phyloP scores from a whole-genome alignment of 208 protist genomes.

The Acanthamoeba castellanii region DNA sequence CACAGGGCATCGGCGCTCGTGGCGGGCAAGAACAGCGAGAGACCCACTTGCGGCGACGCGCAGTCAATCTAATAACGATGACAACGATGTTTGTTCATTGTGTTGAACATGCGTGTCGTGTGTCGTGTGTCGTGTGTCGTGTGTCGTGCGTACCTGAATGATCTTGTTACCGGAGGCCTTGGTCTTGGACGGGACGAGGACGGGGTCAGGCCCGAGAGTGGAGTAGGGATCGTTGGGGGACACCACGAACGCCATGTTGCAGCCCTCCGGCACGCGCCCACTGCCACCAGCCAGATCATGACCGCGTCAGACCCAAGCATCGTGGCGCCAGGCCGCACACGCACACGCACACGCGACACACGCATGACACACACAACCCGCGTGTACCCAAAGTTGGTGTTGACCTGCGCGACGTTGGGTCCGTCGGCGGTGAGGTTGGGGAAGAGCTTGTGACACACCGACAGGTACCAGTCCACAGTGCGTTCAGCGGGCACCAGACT shows the following conservation, averaged over 20 bases:
- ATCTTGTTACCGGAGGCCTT: background rate
- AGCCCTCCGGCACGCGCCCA: conserved; percentile 55
- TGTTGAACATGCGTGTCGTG: no score
- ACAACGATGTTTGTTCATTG: no score
- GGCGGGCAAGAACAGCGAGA: background rate
- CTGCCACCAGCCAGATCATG: background rate
- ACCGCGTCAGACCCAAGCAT: background rate
- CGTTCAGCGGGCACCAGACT: background rate
- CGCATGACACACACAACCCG: no score
- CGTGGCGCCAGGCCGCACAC: no score
- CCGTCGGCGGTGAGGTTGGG: background rate
- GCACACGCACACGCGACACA: no score
- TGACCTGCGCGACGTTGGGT: background rate
- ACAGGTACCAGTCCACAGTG: conserved; percentile 21
- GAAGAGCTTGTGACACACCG: conserved; percentile 62
- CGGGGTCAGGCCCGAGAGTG: background rate
- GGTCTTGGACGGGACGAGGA: background rate
- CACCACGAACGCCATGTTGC: conserved; percentile 67
- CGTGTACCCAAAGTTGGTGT: conserved; percentile 55
- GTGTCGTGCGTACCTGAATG: background rate
- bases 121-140: no score
- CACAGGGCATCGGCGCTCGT: background rate
- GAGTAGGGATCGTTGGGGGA: conserved; percentile 61
- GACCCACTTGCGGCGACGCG: background rate
- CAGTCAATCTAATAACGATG: background rate